Base-by-base conservation (phyloP, 176 grass and related monocot species). In the Pontederia crassipes region DNA sequence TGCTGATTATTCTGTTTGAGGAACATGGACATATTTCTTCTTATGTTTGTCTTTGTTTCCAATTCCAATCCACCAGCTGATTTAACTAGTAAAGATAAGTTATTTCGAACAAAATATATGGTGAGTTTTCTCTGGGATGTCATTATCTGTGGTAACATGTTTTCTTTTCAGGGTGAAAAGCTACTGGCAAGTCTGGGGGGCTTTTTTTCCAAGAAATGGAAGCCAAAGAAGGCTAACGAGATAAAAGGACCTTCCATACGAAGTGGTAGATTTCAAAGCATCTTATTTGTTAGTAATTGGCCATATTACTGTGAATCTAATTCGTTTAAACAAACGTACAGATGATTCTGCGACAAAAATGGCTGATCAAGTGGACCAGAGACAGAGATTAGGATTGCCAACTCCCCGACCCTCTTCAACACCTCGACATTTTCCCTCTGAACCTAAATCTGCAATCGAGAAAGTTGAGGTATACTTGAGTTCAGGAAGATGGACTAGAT, bases 131-230 rank as follows among this genome's bases (percentile, higher is more conserved):
- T 40, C 4, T 40, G 4, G 32, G 32, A 40, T 3, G 6, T 3
- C 32, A 40, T 40, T 3, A 40, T 40, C 32, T 40, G 2, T 40
- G 32, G 6, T 4, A 40, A 40, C 32, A 4, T 40, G 32, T 40
- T 40, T 24, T 64, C 9, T 68, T 71, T 79, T 70, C 72, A 97
- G 92, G 84, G 87, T 74, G 92, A 97, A 66, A 91, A 82, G 72
- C 81, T 97, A 78, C 70, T 97, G 72, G 80, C 82, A 64, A 97
- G 87, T 78, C 81, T 97, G 69, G 92, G 92, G 13, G 92, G 87
- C 8, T 72, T 97, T 46, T 97, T 97, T 80, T 91, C 92, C 13
- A 97, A 78, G 84, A 74, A 78, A 61, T 97, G 92, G 92, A 91
- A 63, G 28, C 81, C 92, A 71, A 97, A 85, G 79, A 97, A 81